Evolutionary conservation across 2,329 filamentous ascomycete genomes (phyloP), one percentile per base, ranked within the genome.

Genomic region (Colletotrichum orchidophilum): DNA sequence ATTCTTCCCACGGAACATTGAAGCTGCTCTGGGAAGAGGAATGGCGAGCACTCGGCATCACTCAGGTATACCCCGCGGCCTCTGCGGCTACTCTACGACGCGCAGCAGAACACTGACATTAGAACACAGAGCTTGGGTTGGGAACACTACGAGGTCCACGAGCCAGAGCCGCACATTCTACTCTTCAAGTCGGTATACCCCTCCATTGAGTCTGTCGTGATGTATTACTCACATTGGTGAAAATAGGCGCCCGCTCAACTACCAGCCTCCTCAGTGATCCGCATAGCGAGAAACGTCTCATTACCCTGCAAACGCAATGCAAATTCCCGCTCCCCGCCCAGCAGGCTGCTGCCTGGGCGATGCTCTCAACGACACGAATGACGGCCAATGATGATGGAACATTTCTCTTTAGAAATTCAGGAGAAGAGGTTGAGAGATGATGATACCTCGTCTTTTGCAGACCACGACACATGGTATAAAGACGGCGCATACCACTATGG

Each of bases 131-230:
- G 96, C 86, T 87, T 99, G 78, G 96, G 96, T 69, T 99, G 96
- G 96, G 96, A 98, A 82, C 96, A 99, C 83, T 99, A 99, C 81
- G 96, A 99, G 83, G 96, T 99, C 65, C 96, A 99, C 82, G 96
- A 98, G 83, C 96, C 96, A 53, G 96, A 99, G 85, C 96, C 96
- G 75, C 96, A 99, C 82, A 99, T 99, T 78, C 89, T 99, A 66
- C 90, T 99, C 35, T 99, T 99, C 90, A 99, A 99, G 96, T 98
- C 85, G 82, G 93, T 87, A 49, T 50, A 24, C 35, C n/a, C 31
- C 18, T 24, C 35, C 26, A 27, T 42, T 12, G 21, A 29, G 12
- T 15, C 26, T 29, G 42, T 31, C 3, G 15, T 27, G 24, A 27
- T 24, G 39, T 15, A 35, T 62, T 7, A 29, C 61, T 72, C 55